Percentiles rank a stretch among this genome's conserved stretches.
Evolutionary conservation across 768 basidiomycete species (phyloP).

Genomic region (Kwoniella europaea): DNA sequence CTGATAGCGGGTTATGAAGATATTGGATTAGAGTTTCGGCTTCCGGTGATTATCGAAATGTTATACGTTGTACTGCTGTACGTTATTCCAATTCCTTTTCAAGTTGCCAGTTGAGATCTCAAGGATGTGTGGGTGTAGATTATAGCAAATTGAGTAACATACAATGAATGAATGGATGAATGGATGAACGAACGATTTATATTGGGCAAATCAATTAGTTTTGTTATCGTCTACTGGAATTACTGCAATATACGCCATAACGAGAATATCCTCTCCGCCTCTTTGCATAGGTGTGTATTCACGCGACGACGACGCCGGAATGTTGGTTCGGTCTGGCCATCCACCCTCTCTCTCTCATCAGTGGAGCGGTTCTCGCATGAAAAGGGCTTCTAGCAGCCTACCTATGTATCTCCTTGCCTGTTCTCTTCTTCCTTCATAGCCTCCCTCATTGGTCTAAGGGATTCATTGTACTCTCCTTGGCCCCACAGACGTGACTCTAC

Average conservation of each 20-base stretch:
- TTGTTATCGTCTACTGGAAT: not conserved
- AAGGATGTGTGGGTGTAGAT: not conserved
- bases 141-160: not conserved
- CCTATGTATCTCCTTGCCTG: too few species aligned
- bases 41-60: constrained; percentile 15
- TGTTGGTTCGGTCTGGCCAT: too few species aligned
- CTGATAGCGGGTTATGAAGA: not conserved
- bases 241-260: too few species aligned
- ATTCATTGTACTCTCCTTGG: not conserved
- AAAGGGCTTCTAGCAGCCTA: not conserved
- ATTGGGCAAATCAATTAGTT: not conserved
- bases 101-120: constrained; percentile 4
- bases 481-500: not conserved
- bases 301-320: too few species aligned
- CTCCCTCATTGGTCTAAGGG: not conserved
- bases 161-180: constrained; percentile 1
- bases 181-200: not conserved
- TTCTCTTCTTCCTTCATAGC: not conserved
- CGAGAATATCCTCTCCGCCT: too few species aligned
- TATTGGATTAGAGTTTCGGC: constrained; percentile 9
- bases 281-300: too few species aligned
- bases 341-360: not conserved
- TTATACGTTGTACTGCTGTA: not conserved
- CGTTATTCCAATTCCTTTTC: not conserved
- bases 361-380: not conserved